A percentile compares a stretch with the other conserved stretches of the same genome.
These are phyloP conservation scores for Baeospora myosura DNA, from an alignment of 1,284 basidiomycete genomes.

Conservation along the genomic window DNA sequence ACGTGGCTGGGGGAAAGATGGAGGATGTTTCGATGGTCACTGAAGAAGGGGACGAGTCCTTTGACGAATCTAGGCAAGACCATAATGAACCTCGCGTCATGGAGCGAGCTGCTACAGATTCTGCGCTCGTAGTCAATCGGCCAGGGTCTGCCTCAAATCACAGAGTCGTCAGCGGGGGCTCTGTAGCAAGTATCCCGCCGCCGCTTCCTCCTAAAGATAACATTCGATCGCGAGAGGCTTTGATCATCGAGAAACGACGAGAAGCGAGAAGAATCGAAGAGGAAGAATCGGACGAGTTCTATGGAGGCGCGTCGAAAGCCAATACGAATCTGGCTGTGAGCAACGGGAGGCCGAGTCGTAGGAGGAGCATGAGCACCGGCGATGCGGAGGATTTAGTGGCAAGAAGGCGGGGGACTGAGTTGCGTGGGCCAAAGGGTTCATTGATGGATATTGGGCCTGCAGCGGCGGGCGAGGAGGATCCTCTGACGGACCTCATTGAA, in stretches of 20 bases:
- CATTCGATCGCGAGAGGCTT: constrained; percentile 56
- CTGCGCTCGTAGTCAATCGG: constrained; percentile 26
- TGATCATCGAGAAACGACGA: constrained; percentile 67
- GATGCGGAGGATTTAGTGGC: constrained; percentile 46
- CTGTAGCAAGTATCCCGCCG: constrained; percentile 32
- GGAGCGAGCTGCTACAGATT: constrained; percentile 41
- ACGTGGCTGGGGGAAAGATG: constrained; percentile 47
- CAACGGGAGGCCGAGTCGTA: constrained; percentile 43
- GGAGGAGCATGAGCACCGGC: constrained; percentile 68
- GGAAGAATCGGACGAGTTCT: constrained; percentile 32
- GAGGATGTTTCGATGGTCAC: constrained; percentile 17
- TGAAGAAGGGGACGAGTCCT: constrained; percentile 11
- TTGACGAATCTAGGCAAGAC: constrained; percentile 5
- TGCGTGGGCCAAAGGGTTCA: constrained; percentile 23
- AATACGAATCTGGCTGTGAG: constrained; percentile 23
- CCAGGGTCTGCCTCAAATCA: constrained; percentile 1
- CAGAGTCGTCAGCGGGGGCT: constrained; percentile 33
- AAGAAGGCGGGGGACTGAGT: constrained; percentile 24
- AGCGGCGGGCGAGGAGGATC: constrained; percentile 39
- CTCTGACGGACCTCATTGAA: constrained; percentile 59
- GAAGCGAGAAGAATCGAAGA: constrained; percentile 51
- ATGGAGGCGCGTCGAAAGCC: constrained; percentile 22
- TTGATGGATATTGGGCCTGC: constrained; percentile 34
- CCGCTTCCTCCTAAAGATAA: constrained; percentile 57
- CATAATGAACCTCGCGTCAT: constrained; percentile 20